Conservation (phyloP, 2,329 filamentous ascomycete genomes). For the Paracoccidioides lutzii region DNA sequence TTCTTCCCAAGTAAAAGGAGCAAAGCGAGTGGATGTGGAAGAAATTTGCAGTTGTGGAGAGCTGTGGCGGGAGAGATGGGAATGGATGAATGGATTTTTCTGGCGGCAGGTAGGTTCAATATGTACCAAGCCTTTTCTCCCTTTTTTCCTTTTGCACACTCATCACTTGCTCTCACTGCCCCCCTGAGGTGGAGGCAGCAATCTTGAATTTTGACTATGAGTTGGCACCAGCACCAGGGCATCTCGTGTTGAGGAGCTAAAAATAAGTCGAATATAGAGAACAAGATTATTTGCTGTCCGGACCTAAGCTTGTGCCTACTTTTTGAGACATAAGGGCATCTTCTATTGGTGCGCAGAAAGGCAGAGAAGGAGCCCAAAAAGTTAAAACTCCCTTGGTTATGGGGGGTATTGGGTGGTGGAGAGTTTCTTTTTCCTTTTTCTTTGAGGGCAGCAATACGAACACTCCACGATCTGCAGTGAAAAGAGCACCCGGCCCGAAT, state of each 20-base stretch:
- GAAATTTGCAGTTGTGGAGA: not conserved
- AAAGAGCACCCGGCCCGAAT: no score
- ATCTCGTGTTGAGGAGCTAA: not conserved
- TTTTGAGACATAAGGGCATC: not conserved
- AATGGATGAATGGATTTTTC: not conserved
- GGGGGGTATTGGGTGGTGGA: not conserved
- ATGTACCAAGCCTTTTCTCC: not conserved
- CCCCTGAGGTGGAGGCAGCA: not conserved
- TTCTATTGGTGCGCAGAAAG: not conserved
- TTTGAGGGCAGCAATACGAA: not conserved
- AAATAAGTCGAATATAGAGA: not conserved
- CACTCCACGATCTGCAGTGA: not conserved
- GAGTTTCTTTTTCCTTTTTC: not conserved
- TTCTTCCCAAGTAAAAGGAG: not conserved
- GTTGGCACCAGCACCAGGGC: not conserved
- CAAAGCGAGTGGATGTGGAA: not conserved
- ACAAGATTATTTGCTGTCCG: not conserved
- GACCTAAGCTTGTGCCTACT: not conserved
- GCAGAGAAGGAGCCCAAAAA: not conserved
- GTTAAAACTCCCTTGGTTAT: not conserved
- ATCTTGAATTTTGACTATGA: not conserved
- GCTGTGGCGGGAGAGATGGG: not conserved
- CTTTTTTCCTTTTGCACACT: not conserved
- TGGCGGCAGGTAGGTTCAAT: not conserved
- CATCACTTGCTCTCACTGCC: not conserved